Evolutionary conservation across 2,329 filamentous ascomycete genomes (phyloP).

Genomic region (Talaromyces marneffei): DNA sequence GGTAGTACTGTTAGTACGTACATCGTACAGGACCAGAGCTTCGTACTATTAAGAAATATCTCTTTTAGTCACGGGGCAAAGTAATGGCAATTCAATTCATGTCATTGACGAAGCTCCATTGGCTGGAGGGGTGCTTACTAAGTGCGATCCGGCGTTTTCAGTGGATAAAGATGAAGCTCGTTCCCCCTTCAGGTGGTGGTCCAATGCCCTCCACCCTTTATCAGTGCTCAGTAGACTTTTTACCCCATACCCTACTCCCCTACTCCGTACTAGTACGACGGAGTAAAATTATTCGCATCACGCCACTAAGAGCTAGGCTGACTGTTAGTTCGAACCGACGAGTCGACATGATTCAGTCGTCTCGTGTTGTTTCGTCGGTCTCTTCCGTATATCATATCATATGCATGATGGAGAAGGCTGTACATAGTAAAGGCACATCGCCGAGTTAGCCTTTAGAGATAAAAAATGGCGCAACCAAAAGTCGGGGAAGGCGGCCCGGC

Average conservation of each 20-base stretch:
- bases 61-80: background rate
- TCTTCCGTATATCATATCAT: background rate
- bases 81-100: background rate
- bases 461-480: background rate
- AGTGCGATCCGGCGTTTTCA: background rate
- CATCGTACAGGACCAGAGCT: too few species aligned
- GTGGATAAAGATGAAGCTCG: background rate
- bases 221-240: background rate
- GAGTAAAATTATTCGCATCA: background rate
- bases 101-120: background rate
- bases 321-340: too few species aligned
- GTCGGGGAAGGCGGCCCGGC: background rate
- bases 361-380: background rate
- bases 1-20: too few species aligned
- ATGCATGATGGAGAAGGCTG: background rate
- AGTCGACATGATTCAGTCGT: background rate
- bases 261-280: too few species aligned
- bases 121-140: background rate
- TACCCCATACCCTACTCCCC: slow-evolving; percentile 1
- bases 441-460: background rate
- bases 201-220: background rate
- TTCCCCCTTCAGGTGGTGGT: background rate
- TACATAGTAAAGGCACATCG: background rate
- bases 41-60: background rate
- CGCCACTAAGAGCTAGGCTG: background rate